Base-by-base conservation (phyloP, 805 yeast species). In the Wickerhamiella galacta region DNA sequence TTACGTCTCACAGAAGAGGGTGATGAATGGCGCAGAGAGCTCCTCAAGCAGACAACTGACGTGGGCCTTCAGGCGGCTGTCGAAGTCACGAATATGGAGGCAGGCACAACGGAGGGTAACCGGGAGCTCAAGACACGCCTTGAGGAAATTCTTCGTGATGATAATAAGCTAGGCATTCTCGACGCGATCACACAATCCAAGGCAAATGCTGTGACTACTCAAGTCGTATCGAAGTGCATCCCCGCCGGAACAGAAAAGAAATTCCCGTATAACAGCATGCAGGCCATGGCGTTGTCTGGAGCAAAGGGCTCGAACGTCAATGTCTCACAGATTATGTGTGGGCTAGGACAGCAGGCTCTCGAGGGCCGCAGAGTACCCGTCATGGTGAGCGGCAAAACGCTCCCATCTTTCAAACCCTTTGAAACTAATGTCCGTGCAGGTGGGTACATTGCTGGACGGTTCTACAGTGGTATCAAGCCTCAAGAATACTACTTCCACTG, bases 361-460 rank as follows among this genome's bases (percentile, higher is more conserved):
- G 99, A 90, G 64, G 99, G 99, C 60, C 75, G 96, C 59, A 77
- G 99, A 67, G 98, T 90, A 16, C 99, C 99, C 12, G 93, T 87
- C 29, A 90, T 90, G 99, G 95, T 90, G 19, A 75, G 92, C 44
- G 99, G 99, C 55, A 90, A 90, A 60, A 79, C 96, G 0, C 66
- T 90, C 39, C 99, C 99, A 15, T 77, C 95, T 27, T 90, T 90
- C 70, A 81, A 80, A 57, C 87, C 98, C 2, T 87, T 71, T 52
- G 99, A 92, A 53, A 90, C 98, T 11, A 87, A 82, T 55, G 94
- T 95, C 2, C 70, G 92, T 55, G 95, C 99, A 17, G 99, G 99
- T 66, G 99, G 99, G 35, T 90, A 82, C 55, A 81, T 90, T 53
- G 80, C 87, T 56, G 87, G 92, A 40, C 78, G 99, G 47, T 90